A percentile compares a stretch with the other conserved stretches of the same genome.
Conservation (phyloP, 1,284 basidiomycete genomes). For the Athelia psychrophila region DNA sequence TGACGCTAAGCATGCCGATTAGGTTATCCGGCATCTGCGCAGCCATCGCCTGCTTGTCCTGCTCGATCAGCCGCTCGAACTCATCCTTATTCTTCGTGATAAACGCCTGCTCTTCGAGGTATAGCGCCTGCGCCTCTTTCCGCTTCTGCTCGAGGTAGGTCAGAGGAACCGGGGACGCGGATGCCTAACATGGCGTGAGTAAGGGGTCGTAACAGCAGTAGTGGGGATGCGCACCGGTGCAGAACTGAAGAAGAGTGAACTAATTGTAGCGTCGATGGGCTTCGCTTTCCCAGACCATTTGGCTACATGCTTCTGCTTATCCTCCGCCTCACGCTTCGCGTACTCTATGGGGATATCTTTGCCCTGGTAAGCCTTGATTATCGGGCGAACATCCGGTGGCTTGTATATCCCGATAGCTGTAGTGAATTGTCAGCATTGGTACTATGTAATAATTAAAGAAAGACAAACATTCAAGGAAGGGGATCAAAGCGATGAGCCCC, state of each 20-base stretch:
- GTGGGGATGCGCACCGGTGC: background rate
- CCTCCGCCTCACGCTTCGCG: slow-evolving; percentile 81
- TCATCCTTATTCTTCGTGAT: slow-evolving; percentile 79
- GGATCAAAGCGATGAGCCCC: slow-evolving; percentile 88
- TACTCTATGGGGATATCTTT: slow-evolving; percentile 91
- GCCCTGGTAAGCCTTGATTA: slow-evolving; percentile 81
- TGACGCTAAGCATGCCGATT: slow-evolving; percentile 11
- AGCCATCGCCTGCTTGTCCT: slow-evolving; percentile 77
- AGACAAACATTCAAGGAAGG: slow-evolving; percentile 91
- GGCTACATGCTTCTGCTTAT: slow-evolving; percentile 73
- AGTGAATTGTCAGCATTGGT: slow-evolving; percentile 6
- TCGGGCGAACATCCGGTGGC: slow-evolving; percentile 82
- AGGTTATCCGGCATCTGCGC: slow-evolving; percentile 42
- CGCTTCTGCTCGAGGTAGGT: slow-evolving; percentile 93
- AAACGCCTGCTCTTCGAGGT: slow-evolving; percentile 88
- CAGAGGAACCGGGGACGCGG: slow-evolving; percentile 49
- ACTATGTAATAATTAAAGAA: background rate
- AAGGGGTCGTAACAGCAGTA: slow-evolving; percentile 3
- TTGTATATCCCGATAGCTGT: slow-evolving; percentile 89
- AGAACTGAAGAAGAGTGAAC: slow-evolving; percentile 4
- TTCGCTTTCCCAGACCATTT: slow-evolving; percentile 70
- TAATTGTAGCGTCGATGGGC: background rate
- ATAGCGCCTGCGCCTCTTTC: slow-evolving; percentile 80
- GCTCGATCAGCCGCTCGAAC: slow-evolving; percentile 77
- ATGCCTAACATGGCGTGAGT: slow-evolving; percentile 15